These are phyloP conservation scores for Colletotrichum cuscutae DNA, from an alignment of 2,329 filamentous ascomycete genomes.

Conservation along the genomic window DNA sequence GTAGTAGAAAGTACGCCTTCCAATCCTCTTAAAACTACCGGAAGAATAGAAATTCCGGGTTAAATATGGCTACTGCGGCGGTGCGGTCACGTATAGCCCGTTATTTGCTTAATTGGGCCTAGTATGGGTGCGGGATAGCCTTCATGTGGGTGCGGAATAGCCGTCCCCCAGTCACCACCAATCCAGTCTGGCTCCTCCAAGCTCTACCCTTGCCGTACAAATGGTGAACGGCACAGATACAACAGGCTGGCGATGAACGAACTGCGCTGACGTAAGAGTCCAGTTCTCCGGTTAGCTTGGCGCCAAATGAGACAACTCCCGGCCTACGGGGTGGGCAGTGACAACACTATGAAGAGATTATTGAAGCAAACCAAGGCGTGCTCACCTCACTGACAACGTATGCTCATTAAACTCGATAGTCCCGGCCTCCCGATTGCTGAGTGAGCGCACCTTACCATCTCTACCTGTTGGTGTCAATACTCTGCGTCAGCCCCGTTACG, in stretches of 20 bases:
- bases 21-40: too few relatives aligned
- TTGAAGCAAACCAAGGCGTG: background rate
- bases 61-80: too few relatives aligned
- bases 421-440: background rate
- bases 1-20: too few relatives aligned
- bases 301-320: background rate
- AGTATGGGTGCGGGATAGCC: too few relatives aligned
- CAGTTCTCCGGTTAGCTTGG: background rate
- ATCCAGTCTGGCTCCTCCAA: background rate
- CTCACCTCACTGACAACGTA: background rate
- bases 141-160: too few relatives aligned
- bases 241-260: background rate
- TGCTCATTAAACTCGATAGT: background rate
- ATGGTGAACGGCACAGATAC: background rate
- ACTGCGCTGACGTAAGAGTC: background rate
- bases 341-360: background rate
- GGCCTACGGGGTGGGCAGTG: background rate
- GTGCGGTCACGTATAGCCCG: too few relatives aligned
- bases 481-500: slow-evolving; percentile 16
- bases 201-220: background rate
- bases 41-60: too few relatives aligned
- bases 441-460: background rate
- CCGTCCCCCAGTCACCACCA: background rate
- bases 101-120: too few relatives aligned
- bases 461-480: background rate